These are phyloP conservation scores for Fusarium siculi DNA, from an alignment of 2,329 filamentous ascomycete genomes.

Conservation along the genomic window DNA sequence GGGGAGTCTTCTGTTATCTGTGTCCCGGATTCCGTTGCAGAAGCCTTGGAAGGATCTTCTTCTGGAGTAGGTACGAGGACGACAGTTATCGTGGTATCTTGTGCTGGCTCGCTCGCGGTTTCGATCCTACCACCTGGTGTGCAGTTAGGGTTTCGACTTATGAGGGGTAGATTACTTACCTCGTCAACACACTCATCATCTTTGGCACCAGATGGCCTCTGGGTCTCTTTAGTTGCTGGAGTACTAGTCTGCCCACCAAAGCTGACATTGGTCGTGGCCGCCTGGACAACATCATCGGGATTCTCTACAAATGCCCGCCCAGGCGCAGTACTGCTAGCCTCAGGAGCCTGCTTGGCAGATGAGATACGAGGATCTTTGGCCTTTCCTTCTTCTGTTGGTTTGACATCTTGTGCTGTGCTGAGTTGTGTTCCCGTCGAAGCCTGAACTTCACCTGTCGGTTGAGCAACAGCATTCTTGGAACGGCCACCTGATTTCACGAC, in stretches of 20 bases:
- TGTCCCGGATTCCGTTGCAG: neutral
- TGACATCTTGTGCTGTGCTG: neutral
- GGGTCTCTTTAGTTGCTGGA: neutral
- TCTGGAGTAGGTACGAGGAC: neutral
- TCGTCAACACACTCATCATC: conserved; percentile 14
- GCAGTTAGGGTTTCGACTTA: conserved; percentile 43
- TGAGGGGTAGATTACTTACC: conserved; percentile 41
- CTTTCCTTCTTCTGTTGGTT: neutral
- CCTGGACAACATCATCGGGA: neutral
- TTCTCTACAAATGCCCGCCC: conserved; percentile 28
- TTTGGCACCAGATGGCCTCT: neutral
- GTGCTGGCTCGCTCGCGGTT: neutral
- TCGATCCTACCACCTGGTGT: conserved; percentile 31
- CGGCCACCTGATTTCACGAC: neutral
- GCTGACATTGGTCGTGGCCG: neutral
- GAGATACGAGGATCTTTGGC: no score
- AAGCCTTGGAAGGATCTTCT: neutral
- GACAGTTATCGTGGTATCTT: neutral
- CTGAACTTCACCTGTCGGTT: neutral
- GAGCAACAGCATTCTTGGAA: neutral
- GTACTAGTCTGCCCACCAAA: neutral
- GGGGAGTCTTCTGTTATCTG: neutral
- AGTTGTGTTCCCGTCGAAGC: neutral
- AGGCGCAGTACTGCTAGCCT: neutral
- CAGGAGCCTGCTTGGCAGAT: neutral